Percentiles rank a stretch among this genome's conserved stretches.
phyloP scores from a whole-genome alignment of 352 stramenopile genomes.

The Globisporangium canariense region DNA sequence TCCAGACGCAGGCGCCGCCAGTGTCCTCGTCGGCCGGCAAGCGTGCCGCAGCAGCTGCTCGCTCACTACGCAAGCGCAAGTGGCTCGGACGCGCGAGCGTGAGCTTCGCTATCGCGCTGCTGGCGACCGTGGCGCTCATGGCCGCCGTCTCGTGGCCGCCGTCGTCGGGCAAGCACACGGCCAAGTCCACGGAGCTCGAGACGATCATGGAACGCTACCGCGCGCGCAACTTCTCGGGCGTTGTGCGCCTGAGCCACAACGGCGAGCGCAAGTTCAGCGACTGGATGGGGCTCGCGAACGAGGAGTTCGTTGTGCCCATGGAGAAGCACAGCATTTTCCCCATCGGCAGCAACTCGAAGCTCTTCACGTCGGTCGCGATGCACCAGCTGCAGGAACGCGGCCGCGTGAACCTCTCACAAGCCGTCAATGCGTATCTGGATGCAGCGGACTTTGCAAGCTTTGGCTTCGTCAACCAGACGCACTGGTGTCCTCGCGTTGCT shows the following conservation, averaged over 20 bases:
- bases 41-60: constrained; percentile 16
- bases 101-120: constrained; percentile 26
- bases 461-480: constrained; percentile 38
- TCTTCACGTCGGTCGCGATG: constrained; percentile 51
- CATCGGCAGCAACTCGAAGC: constrained; percentile 55
- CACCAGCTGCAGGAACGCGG: constrained; percentile 56
- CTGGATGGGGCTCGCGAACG: constrained; percentile 41
- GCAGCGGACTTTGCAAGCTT: constrained; percentile 43
- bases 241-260: constrained; percentile 48
- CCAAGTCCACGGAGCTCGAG: constrained; percentile 25
- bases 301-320: constrained; percentile 48
- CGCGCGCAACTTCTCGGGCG: constrained; percentile 44
- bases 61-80: constrained; percentile 14
- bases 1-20: not conserved
- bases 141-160: constrained; percentile 26
- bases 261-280: constrained; percentile 43
- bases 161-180: constrained; percentile 27
- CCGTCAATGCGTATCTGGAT: constrained; percentile 37
- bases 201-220: constrained; percentile 25
- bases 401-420: constrained; percentile 27
- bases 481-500: constrained; percentile 41
- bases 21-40: constrained; percentile 19
- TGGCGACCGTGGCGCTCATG: constrained; percentile 33
- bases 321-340: constrained; percentile 46
- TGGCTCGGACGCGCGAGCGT: constrained; percentile 32